Conservation (phyloP, 108 stramenopile genomes). For the Pseudonitzschia delicatissima region DNA sequence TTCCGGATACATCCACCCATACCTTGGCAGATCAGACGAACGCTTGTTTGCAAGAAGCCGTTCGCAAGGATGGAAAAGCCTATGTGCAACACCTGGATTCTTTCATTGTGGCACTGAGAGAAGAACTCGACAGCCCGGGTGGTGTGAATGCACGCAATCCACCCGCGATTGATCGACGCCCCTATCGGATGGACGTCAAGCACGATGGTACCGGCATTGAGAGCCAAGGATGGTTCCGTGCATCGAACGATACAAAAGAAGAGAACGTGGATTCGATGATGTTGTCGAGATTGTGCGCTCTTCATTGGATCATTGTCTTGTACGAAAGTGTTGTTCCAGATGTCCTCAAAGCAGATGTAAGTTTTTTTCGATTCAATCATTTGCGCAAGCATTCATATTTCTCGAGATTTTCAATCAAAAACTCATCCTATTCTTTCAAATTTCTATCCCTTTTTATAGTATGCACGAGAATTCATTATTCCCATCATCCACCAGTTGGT, state of each 20-base stretch:
- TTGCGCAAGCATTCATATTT: neutral
- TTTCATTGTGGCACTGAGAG: slow-evolving; percentile 78
- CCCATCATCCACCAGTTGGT: slow-evolving; percentile 84
- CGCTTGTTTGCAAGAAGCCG: slow-evolving; percentile 69
- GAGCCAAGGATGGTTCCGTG: slow-evolving; percentile 82
- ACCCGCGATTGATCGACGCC: slow-evolving; percentile 71
- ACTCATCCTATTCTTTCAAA: neutral
- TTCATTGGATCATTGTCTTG: slow-evolving; percentile 84
- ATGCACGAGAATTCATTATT: slow-evolving; percentile 77
- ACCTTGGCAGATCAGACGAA: slow-evolving; percentile 83
- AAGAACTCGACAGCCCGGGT: slow-evolving; percentile 83
- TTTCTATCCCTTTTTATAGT: slow-evolving; percentile 30
- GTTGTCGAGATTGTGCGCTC: slow-evolving; percentile 74
- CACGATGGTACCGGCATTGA: slow-evolving; percentile 82
- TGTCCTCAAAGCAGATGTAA: slow-evolving; percentile 79
- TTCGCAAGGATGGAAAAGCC: slow-evolving; percentile 66
- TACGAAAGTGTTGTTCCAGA: slow-evolving; percentile 84
- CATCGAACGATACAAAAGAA: slow-evolving; percentile 50
- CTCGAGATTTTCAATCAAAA: too few species aligned
- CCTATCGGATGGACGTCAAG: slow-evolving; percentile 83
- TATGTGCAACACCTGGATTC: slow-evolving; percentile 83
- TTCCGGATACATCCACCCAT: slow-evolving; percentile 83
- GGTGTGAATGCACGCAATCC: slow-evolving; percentile 73
- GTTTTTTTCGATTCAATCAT: slow-evolving; percentile 3
- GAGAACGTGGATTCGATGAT: slow-evolving; percentile 54